These are phyloP conservation scores for Sporothrix luriei DNA, from an alignment of 2,329 filamentous ascomycete genomes.

Conservation along the genomic window DNA sequence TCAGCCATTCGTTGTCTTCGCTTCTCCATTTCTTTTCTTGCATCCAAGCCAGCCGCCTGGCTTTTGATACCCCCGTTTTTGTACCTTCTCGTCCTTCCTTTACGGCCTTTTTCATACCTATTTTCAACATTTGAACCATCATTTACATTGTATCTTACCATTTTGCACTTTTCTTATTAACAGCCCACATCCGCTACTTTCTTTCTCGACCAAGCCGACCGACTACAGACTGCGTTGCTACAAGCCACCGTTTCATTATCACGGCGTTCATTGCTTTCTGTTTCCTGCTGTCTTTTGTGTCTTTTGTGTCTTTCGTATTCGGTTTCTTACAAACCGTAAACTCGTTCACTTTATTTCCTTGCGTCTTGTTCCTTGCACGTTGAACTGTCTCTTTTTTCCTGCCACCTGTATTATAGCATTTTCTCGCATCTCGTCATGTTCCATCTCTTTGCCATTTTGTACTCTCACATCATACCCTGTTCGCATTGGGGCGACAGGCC, in stretches of 20 bases:
- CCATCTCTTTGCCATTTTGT: background rate
- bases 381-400: too few relatives aligned
- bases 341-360: conserved; percentile 15
- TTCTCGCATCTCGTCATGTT: background rate
- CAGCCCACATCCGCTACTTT: background rate
- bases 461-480: conserved; percentile 16
- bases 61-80: conserved; percentile 18
- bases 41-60: conserved; percentile 25
- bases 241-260: background rate
- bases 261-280: conserved; percentile 9
- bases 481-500: conserved; percentile 19
- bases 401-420: conserved; percentile 17
- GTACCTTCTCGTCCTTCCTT: conserved; percentile 27
- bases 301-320: background rate
- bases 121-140: background rate
- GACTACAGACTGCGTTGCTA: conserved; percentile 13
- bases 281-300: background rate
- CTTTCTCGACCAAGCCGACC: background rate
- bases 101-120: conserved; percentile 21
- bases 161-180: background rate
- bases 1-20: background rate
- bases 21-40: background rate
- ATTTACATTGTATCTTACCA: background rate
- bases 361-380: background rate
- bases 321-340: background rate